Conservation (phyloP, 139 green algal genomes). For the Diplosphaera chodatii region DNA sequence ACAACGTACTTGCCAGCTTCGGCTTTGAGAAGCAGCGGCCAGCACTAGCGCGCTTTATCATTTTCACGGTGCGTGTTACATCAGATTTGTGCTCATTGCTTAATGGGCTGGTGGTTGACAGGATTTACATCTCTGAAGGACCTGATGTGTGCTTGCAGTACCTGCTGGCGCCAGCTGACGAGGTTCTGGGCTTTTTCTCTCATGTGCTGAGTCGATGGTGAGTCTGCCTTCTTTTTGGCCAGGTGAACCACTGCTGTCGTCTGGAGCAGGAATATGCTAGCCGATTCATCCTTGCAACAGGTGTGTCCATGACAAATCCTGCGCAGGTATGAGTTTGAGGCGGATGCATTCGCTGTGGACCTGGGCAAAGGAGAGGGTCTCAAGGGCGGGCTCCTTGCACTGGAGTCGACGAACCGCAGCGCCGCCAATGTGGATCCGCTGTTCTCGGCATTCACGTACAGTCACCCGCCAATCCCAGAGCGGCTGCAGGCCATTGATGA, state of each 20-base stretch:
- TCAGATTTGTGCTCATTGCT: too few species aligned
- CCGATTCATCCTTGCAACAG: too few species aligned
- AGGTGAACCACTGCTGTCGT: too few species aligned
- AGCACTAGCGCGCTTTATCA: not conserved
- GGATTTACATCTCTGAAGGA: too few species aligned
- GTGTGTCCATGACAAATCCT: too few species aligned
- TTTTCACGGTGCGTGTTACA: not conserved
- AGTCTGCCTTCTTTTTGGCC: too few species aligned
- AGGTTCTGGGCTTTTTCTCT: constrained; percentile 45
- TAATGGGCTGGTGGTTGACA: too few species aligned
- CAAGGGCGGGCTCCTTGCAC: constrained; percentile 52
- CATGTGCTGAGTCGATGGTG: constrained; percentile 67
- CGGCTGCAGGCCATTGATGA: constrained; percentile 67
- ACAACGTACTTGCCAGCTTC: not conserved
- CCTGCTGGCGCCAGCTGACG: not conserved
- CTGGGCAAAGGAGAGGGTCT: constrained; percentile 47
- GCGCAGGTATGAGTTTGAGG: constrained; percentile 80
- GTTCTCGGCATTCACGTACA: constrained; percentile 74
- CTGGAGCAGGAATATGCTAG: too few species aligned
- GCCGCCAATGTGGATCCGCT: constrained; percentile 44
- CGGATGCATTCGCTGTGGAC: constrained; percentile 72
- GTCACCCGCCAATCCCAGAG: constrained; percentile 75
- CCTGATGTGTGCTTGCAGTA: not conserved
- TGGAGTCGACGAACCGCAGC: constrained; percentile 83
- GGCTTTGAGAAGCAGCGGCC: not conserved